These are phyloP conservation scores for Vicia villosa DNA, from an alignment of 306 rosid genomes.

Conservation along the genomic window DNA sequence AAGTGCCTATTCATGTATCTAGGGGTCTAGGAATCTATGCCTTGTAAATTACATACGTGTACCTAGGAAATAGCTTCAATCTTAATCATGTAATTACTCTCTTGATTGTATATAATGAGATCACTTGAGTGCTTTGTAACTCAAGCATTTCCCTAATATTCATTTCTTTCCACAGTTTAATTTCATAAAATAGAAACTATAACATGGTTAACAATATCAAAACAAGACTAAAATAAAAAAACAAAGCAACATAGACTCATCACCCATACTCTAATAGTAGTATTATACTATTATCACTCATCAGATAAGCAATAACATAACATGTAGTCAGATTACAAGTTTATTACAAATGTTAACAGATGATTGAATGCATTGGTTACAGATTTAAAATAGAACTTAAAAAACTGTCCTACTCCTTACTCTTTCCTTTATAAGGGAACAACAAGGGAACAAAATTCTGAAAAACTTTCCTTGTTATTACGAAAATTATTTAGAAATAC, in stretches of 20 bases:
- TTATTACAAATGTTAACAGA: neutral
- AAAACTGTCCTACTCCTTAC: slow-evolving; percentile 2
- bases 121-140: too few relatives aligned
- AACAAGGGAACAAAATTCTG: neutral
- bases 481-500: slow-evolving; percentile 16
- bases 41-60: too few relatives aligned
- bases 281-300: slow-evolving; percentile 15
- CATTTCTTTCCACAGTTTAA: too few relatives aligned
- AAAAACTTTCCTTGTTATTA: neutral
- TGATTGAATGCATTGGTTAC: neutral
- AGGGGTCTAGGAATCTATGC: too few relatives aligned
- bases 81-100: too few relatives aligned
- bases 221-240: slow-evolving; percentile 20
- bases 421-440: slow-evolving; percentile 3
- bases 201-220: slow-evolving; percentile 16
- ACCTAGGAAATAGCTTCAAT: too few relatives aligned
- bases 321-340: slow-evolving; percentile 18
- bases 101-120: too few relatives aligned
- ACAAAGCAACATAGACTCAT: neutral
- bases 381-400: neutral
- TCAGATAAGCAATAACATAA: slow-evolving; percentile 12
- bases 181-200: slow-evolving; percentile 18
- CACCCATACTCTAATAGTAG: neutral
- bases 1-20: too few relatives aligned
- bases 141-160: too few relatives aligned